Base-by-base conservation (phyloP, 75 land plant species). In the Picea sitchensis region DNA sequence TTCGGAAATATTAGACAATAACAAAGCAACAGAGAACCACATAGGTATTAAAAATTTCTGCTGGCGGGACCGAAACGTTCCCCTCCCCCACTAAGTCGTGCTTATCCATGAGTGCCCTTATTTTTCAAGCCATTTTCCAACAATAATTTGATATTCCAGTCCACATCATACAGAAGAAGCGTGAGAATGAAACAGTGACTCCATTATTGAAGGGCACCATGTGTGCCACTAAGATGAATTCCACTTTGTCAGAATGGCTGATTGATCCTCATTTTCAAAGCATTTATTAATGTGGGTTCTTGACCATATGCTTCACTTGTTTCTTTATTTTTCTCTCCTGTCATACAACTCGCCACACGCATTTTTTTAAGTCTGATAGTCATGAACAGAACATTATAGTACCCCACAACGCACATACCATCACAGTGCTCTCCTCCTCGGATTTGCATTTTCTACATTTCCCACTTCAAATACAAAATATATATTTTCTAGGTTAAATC, bases 21-120 rank as follows among this genome's bases (percentile, higher is more conserved):
- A 7, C 5, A 47, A 47, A 7, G 26, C 30, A 23, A 67, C 62
- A 17, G 38, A 15, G 5, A 38, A 31, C 38, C 36, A 23, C 14
- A 67, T 67, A 67, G 5, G 30, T 64, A 30, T 30, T 65, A 13
- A 23, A 14, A 67, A 67, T 32, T 32, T 15, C 71, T 38, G 34
- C 68, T 65, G 36, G 32, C 32, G 41, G 41, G 38, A 67, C 71
- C 41, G 36, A 65, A 65, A 36, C 14, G 26, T 65, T 4, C 2
- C 44, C 44, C 44, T 41, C 41, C 2, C 71, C 71, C 71, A 67
- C 71, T 67, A 67, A 67, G 41, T 67, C 71, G 17, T 67, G 71
- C 71, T 67, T 67, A 67, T 67, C 71, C 71, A 67, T 32, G 1
- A 4, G 15, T 47, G 51, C 9, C 51, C 51, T 47, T 47, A 47